A percentile compares a stretch with the other conserved stretches of the same genome.
These are phyloP conservation scores for Lotmaria passim DNA, from an alignment of 208 protist species.

Conservation along the genomic window DNA sequence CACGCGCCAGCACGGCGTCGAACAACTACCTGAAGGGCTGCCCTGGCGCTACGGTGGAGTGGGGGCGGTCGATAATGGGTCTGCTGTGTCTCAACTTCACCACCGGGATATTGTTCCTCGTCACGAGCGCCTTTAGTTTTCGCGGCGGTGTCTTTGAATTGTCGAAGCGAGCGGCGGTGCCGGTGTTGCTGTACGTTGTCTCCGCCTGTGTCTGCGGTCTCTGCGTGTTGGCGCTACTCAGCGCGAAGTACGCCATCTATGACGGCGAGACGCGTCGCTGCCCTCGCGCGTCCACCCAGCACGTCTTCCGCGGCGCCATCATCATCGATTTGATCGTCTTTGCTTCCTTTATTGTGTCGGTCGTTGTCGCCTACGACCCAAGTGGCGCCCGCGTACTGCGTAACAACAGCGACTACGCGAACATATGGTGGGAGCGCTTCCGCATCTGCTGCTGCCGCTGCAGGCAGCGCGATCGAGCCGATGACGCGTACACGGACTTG, in stretches of 20 bases:
- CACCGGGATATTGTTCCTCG: conserved; percentile 41
- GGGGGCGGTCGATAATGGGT: conserved; percentile 34
- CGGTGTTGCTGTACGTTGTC: conserved; percentile 62
- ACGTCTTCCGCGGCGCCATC: conserved; percentile 44
- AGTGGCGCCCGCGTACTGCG: conserved; percentile 43
- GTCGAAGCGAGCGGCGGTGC: conserved; percentile 61
- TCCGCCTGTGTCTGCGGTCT: conserved; percentile 24
- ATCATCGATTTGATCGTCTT: conserved; percentile 44
- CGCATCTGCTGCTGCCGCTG: conserved; percentile 67
- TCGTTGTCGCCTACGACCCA: conserved; percentile 62
- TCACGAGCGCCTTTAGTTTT: conserved; percentile 47
- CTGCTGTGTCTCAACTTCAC: conserved; percentile 46
- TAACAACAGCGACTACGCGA: conserved; percentile 63
- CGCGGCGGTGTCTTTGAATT: conserved; percentile 75
- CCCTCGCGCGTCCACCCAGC: conserved; percentile 9
- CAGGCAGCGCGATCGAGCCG: conserved; percentile 19
- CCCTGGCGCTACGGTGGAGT: not conserved
- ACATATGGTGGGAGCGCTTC: conserved; percentile 68
- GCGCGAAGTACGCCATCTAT: conserved; percentile 47
- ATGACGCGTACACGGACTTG: conserved; percentile 64
- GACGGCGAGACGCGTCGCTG: conserved; percentile 39
- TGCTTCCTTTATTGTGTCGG: conserved; percentile 39
- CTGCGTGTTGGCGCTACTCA: conserved; percentile 37
- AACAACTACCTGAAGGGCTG: conserved; percentile 27
- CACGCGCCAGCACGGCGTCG: conserved; percentile 12